Percentiles rank a stretch among this genome's conserved stretches.
Evolutionary conservation across 257 asterid species (phyloP).

Genomic region (Solanum tarapatanum): DNA sequence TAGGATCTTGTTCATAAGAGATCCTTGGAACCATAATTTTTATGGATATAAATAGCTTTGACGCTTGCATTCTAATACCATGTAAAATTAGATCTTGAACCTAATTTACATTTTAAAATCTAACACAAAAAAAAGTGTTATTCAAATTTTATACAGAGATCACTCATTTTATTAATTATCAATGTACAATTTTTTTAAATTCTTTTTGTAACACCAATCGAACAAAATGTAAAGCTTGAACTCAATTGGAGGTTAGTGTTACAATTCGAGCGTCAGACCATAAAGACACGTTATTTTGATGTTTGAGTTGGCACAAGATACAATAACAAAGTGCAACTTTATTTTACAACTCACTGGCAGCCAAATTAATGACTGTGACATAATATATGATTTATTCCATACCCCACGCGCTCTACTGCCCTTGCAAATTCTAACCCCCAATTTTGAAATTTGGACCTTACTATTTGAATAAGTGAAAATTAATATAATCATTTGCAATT

Average conservation of each 20-base stretch:
- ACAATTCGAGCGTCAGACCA: neutral
- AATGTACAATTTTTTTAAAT: rapidly evolving
- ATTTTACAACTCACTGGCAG: neutral
- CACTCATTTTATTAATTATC: neutral
- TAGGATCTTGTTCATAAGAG: neutral
- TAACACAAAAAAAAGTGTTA: no score
- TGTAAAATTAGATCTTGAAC: rapidly evolving
- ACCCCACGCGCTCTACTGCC: neutral
- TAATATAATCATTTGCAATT: neutral
- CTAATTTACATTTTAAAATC: no score
- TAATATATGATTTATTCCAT: neutral
- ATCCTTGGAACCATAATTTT: no score
- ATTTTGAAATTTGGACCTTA: neutral
- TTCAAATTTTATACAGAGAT: neutral
- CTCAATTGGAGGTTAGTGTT: neutral
- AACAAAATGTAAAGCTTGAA: neutral
- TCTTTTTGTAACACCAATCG: neutral
- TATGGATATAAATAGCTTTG: neutral
- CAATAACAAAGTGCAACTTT: neutral
- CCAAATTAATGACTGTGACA: neutral
- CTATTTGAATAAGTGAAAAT: neutral
- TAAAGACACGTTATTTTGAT: neutral
- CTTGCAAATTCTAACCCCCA: neutral
- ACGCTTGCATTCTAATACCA: no score
- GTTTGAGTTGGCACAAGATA: neutral